phyloP scores from a whole-genome alignment of 1,284 basidiomycete species.

The Anthracocystis panici-leucophaei region DNA sequence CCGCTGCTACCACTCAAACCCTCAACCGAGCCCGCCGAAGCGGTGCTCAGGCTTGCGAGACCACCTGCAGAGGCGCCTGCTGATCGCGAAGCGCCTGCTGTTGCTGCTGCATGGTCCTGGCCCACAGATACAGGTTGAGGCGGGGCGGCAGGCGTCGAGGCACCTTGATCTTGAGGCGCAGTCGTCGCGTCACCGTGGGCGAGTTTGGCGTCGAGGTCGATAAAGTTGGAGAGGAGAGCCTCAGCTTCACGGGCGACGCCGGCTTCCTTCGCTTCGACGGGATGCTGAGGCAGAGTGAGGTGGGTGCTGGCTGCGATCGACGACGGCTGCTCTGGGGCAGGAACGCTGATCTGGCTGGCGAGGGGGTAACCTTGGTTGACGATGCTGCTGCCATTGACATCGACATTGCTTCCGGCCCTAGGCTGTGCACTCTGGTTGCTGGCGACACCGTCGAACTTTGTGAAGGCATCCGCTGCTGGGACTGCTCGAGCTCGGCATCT shows the following conservation, averaged over 20 bases:
- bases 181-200: constrained; percentile 45
- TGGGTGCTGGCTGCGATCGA: constrained; percentile 38
- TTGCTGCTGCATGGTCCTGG: constrained; percentile 36
- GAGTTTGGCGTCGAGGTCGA: constrained; percentile 49
- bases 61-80: constrained; percentile 37
- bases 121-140: constrained; percentile 48
- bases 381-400: constrained; percentile 64
- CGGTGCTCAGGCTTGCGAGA: constrained; percentile 45
- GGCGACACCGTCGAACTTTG: constrained; percentile 35
- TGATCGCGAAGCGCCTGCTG: constrained; percentile 38
- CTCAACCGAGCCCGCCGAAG: constrained; percentile 17
- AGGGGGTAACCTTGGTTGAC: constrained; percentile 40
- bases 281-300: constrained; percentile 33
- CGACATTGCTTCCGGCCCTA: constrained; percentile 38
- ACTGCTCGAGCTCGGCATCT: constrained; percentile 53
- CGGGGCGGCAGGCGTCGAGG: constrained; percentile 46
- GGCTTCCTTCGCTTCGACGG: constrained; percentile 38
- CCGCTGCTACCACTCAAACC: constrained; percentile 21
- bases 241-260: constrained; percentile 53
- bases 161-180: constrained; percentile 50
- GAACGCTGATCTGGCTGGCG: constrained; percentile 28
- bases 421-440: constrained; percentile 12
- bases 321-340: constrained; percentile 38
- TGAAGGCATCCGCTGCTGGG: constrained; percentile 66
- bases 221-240: constrained; percentile 55